phyloP scores from a whole-genome alignment of 2,329 filamentous ascomycete genomes.

The Lachnellula cervina region DNA sequence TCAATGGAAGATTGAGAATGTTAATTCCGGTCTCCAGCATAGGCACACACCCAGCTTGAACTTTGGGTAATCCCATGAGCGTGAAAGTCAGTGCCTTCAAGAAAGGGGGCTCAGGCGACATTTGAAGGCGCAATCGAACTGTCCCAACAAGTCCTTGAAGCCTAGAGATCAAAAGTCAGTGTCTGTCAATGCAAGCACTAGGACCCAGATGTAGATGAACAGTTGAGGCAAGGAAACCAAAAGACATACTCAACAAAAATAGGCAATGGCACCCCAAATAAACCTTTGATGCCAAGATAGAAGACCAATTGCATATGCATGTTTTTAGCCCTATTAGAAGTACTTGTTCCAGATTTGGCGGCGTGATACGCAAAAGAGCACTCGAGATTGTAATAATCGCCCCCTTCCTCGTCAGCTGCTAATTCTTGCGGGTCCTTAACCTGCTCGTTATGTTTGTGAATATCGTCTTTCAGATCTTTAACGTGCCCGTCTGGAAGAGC shows the following conservation, averaged over 20 bases:
- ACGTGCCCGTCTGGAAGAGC: slow-evolving; percentile 81
- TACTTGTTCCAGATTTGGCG: slow-evolving; percentile 62
- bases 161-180: slow-evolving; percentile 54
- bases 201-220: no score
- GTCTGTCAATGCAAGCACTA: no score
- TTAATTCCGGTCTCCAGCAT: slow-evolving; percentile 91
- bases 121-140: slow-evolving; percentile 72
- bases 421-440: slow-evolving; percentile 81
- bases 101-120: slow-evolving; percentile 88
- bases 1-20: slow-evolving; percentile 83
- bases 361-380: slow-evolving; percentile 89
- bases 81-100: slow-evolving; percentile 89
- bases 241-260: slow-evolving; percentile 10
- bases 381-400: slow-evolving; percentile 90
- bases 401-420: slow-evolving; percentile 83
- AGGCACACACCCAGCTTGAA: slow-evolving; percentile 83
- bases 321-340: slow-evolving; percentile 80
- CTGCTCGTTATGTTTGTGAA: slow-evolving; percentile 72
- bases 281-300: slow-evolving; percentile 62
- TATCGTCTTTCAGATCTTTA: slow-evolving; percentile 73
- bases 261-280: slow-evolving; percentile 24
- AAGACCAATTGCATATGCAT: slow-evolving; percentile 98
- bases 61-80: slow-evolving; percentile 87
- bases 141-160: slow-evolving; percentile 88
- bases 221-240: slow-evolving; percentile 22